phyloP scores from a whole-genome alignment of 106 monocot genomes.

The Iris macrosiphon region DNA sequence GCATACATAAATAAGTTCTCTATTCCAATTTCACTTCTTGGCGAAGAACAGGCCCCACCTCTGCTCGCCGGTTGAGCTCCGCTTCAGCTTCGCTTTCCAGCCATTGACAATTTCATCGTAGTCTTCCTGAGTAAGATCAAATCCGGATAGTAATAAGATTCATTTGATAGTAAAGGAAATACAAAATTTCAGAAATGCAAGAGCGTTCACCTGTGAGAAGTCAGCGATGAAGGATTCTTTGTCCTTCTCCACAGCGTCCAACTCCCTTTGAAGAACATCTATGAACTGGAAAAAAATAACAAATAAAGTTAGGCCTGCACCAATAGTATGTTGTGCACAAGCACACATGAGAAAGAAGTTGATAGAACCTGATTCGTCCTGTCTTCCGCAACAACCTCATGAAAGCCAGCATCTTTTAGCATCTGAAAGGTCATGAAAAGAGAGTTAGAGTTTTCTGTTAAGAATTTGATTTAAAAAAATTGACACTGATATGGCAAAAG shows the following conservation, averaged over 20 bases:
- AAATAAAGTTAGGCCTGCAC: not conserved
- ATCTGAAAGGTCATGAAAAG: slow-evolving; percentile 32
- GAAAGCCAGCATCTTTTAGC: slow-evolving; percentile 82
- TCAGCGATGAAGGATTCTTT: slow-evolving; percentile 66
- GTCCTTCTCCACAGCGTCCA: slow-evolving; percentile 62
- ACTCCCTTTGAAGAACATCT: slow-evolving; percentile 62
- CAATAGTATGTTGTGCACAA: not conserved
- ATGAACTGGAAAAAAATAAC: slow-evolving; percentile 47
- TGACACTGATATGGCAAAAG: not conserved
- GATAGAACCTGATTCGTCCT: slow-evolving; percentile 76
- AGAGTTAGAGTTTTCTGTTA: not conserved
- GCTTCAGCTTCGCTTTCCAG: slow-evolving; percentile 84
- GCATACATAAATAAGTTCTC: too few species aligned
- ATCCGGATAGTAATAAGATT: not conserved
- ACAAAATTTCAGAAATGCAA: not conserved
- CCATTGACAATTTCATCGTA: slow-evolving; percentile 85
- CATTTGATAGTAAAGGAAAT: not conserved
- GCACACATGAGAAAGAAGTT: not conserved
- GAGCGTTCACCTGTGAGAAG: slow-evolving; percentile 63
- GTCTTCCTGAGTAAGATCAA: slow-evolving; percentile 54
- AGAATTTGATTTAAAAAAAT: too few species aligned
- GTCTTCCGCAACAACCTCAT: slow-evolving; percentile 86
- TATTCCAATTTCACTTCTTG: too few species aligned
- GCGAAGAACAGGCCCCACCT: slow-evolving; percentile 89
- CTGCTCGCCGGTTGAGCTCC: slow-evolving; percentile 80